Conservation (phyloP, 192 early-diverging fungal genomes). For the Coemansia sp. region DNA sequence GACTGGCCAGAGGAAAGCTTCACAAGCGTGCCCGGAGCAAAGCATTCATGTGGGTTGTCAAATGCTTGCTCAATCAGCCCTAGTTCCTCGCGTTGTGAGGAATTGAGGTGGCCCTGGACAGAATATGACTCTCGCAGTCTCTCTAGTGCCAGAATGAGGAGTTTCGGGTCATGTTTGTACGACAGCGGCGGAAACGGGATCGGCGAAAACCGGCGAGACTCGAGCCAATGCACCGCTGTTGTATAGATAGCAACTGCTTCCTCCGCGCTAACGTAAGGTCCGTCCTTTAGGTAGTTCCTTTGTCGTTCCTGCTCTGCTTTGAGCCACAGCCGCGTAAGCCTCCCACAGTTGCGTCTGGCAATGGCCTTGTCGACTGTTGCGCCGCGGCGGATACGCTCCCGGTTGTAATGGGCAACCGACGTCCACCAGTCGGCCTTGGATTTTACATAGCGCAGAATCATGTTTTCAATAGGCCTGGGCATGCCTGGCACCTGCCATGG, state of each 20-base stretch:
- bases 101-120: constrained; percentile 92
- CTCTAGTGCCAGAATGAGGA: constrained; percentile 94
- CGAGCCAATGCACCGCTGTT: constrained; percentile 96
- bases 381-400: constrained; percentile 97
- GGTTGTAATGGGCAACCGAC: constrained; percentile 96
- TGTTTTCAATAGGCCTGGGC: constrained; percentile 97
- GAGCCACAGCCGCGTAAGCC: constrained; percentile 96
- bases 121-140: constrained; percentile 92
- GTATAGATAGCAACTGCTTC: constrained; percentile 99
- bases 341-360: constrained; percentile 96
- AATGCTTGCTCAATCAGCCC: constrained; percentile 98
- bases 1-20: constrained; percentile 23
- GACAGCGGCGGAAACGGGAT: constrained; percentile 99
- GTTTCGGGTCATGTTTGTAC: constrained; percentile 99
- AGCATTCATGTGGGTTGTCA: constrained; percentile 85
- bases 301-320: constrained; percentile 99
- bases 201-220: constrained; percentile 95
- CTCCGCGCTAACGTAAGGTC: constrained; percentile 96
- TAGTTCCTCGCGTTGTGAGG: constrained; percentile 95
- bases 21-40: constrained; percentile 22
- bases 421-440: constrained; percentile 99
- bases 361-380: constrained; percentile 99
- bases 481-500: constrained; percentile 99
- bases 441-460: constrained; percentile 99
- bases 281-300: constrained; percentile 98